Evolutionary conservation across 331 rosid species (phyloP).

Genomic region (Saraca asoca): DNA sequence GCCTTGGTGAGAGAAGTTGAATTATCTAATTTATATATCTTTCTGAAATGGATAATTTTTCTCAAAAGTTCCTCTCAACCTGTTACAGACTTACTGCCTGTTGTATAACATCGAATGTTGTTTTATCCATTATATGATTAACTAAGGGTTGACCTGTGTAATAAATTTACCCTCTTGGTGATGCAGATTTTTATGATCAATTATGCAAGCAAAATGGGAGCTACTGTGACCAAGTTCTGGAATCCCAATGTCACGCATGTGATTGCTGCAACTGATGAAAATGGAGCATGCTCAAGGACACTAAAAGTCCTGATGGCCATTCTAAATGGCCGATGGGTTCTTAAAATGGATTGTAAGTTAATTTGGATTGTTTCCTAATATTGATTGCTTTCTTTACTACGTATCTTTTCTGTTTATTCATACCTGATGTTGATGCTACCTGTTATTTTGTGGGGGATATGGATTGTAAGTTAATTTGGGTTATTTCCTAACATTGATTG

Average conservation of each 20-base stretch:
- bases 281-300: constrained; percentile 86
- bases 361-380: no score
- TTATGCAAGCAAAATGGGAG: constrained; percentile 60
- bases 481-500: neutral
- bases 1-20: no score
- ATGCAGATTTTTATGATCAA: constrained; percentile 62
- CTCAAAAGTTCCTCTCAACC: neutral
- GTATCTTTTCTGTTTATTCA: neutral
- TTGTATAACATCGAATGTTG: neutral
- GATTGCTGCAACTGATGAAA: constrained; percentile 75
- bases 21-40: neutral
- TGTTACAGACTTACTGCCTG: neutral
- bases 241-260: constrained; percentile 74
- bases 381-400: neutral
- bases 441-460: constrained; percentile 73
- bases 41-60: neutral
- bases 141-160: constrained; percentile 11
- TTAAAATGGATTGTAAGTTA: constrained; percentile 77
- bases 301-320: constrained; percentile 81
- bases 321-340: constrained; percentile 81
- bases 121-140: neutral
- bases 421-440: constrained; percentile 6
- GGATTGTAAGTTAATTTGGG: constrained; percentile 37
- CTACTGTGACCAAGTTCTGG: constrained; percentile 74
- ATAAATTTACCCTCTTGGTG: constrained; percentile 6